Evolutionary conservation across 176 grass and related monocot species (phyloP).

Genomic region (Elymus sibiricus): DNA sequence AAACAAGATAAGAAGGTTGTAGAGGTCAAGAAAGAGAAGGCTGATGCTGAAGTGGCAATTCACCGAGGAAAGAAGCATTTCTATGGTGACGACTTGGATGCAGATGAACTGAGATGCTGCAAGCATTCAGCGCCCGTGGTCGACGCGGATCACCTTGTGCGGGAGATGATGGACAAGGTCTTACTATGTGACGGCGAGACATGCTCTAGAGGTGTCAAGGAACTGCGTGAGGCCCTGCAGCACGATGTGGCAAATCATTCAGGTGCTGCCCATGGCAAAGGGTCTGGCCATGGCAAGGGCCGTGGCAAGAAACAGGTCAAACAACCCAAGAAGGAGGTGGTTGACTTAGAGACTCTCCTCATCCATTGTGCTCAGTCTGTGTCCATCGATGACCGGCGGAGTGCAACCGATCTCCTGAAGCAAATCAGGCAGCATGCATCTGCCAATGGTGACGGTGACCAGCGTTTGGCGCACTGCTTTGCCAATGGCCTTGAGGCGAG

Average conservation of each 20-base stretch:
- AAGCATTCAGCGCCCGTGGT: constrained; percentile 66
- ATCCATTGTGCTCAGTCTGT: constrained; percentile 89
- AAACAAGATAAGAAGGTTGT: constrained; percentile 28
- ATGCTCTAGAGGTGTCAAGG: constrained; percentile 60
- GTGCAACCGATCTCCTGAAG: constrained; percentile 69
- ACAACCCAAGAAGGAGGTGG: constrained; percentile 72
- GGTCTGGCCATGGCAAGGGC: constrained; percentile 55
- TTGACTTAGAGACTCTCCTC: constrained; percentile 85
- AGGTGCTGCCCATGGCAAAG: constrained; percentile 44
- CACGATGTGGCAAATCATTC: constrained; percentile 41
- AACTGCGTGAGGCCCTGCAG: constrained; percentile 60
- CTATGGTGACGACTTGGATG: constrained; percentile 63
- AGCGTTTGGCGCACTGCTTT: constrained; percentile 80
- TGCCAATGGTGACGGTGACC: constrained; percentile 58
- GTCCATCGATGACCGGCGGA: constrained; percentile 56
- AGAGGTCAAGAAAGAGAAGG: constrained; percentile 39
- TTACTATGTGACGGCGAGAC: constrained; percentile 69
- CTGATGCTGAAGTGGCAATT: constrained; percentile 6
- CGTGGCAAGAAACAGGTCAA: constrained; percentile 70
- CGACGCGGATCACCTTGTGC: constrained; percentile 60
- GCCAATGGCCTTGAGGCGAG: constrained; percentile 89
- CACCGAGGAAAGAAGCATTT: constrained; percentile 78
- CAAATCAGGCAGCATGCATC: constrained; percentile 88
- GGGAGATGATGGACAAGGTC: constrained; percentile 88
- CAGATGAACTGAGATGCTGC: constrained; percentile 69